These are phyloP conservation scores for Triticum turgidum DNA, from an alignment of 176 grass and related monocot genomes.

Conservation along the genomic window DNA sequence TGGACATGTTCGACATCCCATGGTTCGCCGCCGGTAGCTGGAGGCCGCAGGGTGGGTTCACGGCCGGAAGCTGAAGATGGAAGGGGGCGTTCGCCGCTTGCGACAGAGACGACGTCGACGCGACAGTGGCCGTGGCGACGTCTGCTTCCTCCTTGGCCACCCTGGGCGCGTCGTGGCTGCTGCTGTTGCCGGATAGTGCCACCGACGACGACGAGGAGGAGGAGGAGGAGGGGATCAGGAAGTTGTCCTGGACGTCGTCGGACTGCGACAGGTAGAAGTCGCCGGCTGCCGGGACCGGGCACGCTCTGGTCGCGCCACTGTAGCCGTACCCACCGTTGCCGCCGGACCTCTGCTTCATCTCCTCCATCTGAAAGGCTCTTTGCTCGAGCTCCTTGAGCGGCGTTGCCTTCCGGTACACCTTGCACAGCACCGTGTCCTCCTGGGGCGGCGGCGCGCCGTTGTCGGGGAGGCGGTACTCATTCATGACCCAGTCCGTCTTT, in stretches of 20 bases:
- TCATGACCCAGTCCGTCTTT: conserved; percentile 95
- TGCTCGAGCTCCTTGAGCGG: conserved; percentile 86
- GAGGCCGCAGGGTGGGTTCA: neutral
- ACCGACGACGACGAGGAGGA: conserved; percentile 6
- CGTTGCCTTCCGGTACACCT: conserved; percentile 84
- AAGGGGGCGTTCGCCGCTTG: neutral
- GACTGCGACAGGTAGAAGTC: conserved; percentile 38
- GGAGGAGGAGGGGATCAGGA: conserved; percentile 4
- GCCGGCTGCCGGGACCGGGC: neutral
- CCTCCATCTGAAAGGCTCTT: conserved; percentile 50
- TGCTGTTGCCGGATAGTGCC: neutral
- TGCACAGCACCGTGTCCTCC: conserved; percentile 88
- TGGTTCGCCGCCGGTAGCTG: neutral
- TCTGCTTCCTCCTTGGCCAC: conserved; percentile 43
- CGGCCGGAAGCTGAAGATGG: neutral
- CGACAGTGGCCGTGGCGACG: conserved; percentile 20
- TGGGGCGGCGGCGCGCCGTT: neutral
- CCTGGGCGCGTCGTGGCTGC: neutral
- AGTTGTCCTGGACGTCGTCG: conserved; percentile 44
- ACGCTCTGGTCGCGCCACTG: neutral
- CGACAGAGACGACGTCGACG: conserved; percentile 6
- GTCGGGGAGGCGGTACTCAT: conserved; percentile 71
- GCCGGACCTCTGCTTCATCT: conserved; percentile 40
- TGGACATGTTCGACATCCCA: neutral
- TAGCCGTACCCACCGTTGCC: neutral